Percentiles rank a stretch among this genome's conserved stretches.
These are phyloP conservation scores for Cyclanthera cordifolia DNA, from an alignment of 306 rosid genomes.

Conservation along the genomic window DNA sequence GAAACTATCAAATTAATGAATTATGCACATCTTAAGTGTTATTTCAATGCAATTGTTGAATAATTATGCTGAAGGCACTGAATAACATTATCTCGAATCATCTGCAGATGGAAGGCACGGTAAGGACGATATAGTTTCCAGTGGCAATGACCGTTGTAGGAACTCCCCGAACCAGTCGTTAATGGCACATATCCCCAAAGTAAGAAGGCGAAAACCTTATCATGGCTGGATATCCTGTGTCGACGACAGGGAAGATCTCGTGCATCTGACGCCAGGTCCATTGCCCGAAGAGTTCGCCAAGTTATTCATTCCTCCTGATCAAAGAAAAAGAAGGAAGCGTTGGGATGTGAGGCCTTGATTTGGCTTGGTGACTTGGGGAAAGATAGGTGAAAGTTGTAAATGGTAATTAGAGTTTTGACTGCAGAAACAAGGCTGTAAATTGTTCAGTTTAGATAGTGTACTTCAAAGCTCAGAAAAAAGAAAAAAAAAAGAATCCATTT, in stretches of 20 bases:
- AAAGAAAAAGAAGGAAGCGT: slow-evolving; percentile 31
- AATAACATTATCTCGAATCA: neutral
- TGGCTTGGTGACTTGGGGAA: neutral
- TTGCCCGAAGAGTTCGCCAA: slow-evolving; percentile 18
- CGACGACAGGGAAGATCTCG: slow-evolving; percentile 14
- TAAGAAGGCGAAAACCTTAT: slow-evolving; percentile 23
- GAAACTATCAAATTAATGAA: neutral
- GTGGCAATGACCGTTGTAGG: neutral
- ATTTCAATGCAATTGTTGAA: neutral
- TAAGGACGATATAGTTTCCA: neutral
- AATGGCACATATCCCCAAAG: neutral
- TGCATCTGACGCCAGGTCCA: slow-evolving; percentile 18
- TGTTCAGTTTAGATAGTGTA: neutral
- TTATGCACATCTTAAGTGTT: neutral
- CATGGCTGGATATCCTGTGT: slow-evolving; percentile 35
- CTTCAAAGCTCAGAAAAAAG: neutral
- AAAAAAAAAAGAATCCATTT: too few relatives aligned
- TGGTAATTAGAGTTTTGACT: neutral
- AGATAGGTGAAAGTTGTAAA: neutral
- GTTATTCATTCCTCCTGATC: slow-evolving; percentile 9
- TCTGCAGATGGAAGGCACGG: neutral
- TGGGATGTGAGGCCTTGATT: slow-evolving; percentile 42
- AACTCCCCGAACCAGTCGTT: neutral
- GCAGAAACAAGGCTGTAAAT: neutral
- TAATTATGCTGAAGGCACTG: neutral